Conservation (phyloP, 179 eudicot species). For the Nepenthes alata region DNA sequence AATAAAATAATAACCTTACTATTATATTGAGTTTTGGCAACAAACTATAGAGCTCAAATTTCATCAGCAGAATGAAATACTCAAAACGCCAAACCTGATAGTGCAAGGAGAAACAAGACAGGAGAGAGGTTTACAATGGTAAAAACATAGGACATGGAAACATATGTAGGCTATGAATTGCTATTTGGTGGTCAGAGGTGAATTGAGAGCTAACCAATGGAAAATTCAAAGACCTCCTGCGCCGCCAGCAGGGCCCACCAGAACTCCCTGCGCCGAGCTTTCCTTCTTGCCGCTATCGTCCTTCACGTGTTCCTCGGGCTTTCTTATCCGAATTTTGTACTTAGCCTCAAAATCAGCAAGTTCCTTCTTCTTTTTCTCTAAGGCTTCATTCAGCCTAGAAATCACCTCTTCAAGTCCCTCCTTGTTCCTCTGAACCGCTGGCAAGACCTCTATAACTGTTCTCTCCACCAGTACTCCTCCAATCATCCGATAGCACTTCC, state of each 20-base stretch:
- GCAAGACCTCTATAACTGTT: constrained; percentile 77
- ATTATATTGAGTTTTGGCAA: no score
- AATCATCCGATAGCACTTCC: constrained; percentile 81
- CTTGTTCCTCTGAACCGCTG: constrained; percentile 81
- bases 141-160: no score
- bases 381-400: constrained; percentile 59
- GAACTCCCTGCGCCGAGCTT: constrained; percentile 89
- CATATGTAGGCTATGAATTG: no score
- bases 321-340: constrained; percentile 64
- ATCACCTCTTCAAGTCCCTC: constrained; percentile 85
- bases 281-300: constrained; percentile 64
- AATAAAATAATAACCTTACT: no score
- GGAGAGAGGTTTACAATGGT: no score
- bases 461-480: constrained; percentile 92
- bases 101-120: no score
- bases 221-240: no score
- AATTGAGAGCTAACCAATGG: no score
- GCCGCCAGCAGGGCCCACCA: constrained; percentile 72
- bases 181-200: no score
- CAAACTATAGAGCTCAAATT: no score
- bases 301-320: constrained; percentile 44
- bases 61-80: no score
- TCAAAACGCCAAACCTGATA: no score
- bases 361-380: constrained; percentile 77
- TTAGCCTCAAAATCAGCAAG: constrained; percentile 60